Evolutionary conservation across 495 filamentous ascomycete species (phyloP).

Genomic region (Penicillium pulvis): DNA sequence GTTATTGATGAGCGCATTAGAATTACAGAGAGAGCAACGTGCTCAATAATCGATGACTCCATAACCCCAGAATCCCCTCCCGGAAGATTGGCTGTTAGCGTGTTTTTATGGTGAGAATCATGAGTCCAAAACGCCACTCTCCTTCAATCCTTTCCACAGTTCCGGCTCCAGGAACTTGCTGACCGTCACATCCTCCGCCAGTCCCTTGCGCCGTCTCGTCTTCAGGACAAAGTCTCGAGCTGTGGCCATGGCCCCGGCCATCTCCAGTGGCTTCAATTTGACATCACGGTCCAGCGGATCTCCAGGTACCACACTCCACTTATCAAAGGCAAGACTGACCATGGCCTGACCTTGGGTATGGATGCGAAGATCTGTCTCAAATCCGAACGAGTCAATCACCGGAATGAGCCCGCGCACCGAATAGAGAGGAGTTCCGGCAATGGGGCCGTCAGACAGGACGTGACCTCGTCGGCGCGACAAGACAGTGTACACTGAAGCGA

Average conservation of each 20-base stretch:
- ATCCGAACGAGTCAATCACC: conserved; percentile 95
- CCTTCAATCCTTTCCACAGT: conserved; percentile 82
- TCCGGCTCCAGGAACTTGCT: conserved; percentile 96
- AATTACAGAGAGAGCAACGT: conserved; percentile 14
- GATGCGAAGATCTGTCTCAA: conserved; percentile 95
- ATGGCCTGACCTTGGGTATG: conserved; percentile 92
- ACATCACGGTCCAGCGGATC: conserved; percentile 90
- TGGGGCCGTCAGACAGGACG: conserved; percentile 88
- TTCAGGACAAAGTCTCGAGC: conserved; percentile 96
- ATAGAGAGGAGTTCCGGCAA: conserved; percentile 95
- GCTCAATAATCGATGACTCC: conserved; percentile 15
- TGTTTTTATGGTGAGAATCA: conserved; percentile 27
- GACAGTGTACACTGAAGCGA: conserved; percentile 86
- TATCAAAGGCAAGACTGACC: conserved; percentile 90
- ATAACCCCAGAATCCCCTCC: conserved; percentile 13
- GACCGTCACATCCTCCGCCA: conserved; percentile 93
- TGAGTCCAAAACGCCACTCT: conserved; percentile 83
- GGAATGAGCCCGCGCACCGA: conserved; percentile 86
- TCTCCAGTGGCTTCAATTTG: conserved; percentile 80
- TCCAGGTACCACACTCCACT: conserved; percentile 92
- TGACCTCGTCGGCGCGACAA: conserved; percentile 86
- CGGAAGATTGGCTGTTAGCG: conserved; percentile 8
- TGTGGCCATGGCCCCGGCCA: conserved; percentile 80
- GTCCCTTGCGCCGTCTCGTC: conserved; percentile 87
- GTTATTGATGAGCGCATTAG: conserved; percentile 16